phyloP scores from a whole-genome alignment of 306 rosid genomes.

The Malus sylvestris region DNA sequence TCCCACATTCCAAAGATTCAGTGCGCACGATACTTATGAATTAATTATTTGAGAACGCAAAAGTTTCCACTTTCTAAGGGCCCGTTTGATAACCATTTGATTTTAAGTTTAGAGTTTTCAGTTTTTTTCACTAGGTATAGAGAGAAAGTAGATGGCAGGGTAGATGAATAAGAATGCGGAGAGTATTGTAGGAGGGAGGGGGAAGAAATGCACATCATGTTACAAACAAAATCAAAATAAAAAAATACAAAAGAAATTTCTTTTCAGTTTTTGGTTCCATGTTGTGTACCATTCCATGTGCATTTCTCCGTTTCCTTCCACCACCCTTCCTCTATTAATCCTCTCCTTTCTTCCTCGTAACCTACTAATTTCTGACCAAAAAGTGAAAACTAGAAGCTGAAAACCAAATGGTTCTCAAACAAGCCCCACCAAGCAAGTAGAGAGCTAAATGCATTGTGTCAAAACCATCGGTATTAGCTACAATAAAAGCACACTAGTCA shows the following conservation, averaged over 20 bases:
- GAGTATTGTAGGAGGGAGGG: background rate
- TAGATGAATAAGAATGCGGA: background rate
- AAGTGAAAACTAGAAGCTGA: background rate
- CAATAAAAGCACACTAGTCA: background rate
- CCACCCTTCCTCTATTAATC: background rate
- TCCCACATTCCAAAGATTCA: background rate
- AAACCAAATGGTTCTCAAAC: background rate
- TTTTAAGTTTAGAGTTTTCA: background rate
- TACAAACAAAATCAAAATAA: background rate
- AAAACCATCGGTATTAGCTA: background rate
- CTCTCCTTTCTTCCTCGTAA: background rate
- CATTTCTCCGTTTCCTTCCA: background rate
- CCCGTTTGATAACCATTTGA: too few relatives aligned
- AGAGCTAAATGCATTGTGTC: background rate
- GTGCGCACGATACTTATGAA: background rate
- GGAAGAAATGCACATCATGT: background rate
- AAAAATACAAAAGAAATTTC: too few relatives aligned
- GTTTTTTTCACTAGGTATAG: background rate
- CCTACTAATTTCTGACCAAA: background rate
- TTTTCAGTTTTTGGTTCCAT: background rate
- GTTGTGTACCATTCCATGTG: background rate
- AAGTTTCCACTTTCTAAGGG: background rate
- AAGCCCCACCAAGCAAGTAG: background rate
- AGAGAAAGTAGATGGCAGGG: background rate
- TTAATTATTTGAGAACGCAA: background rate